Conservation (phyloP, 441 rosid genomes). For the Gossypium aridum region DNA sequence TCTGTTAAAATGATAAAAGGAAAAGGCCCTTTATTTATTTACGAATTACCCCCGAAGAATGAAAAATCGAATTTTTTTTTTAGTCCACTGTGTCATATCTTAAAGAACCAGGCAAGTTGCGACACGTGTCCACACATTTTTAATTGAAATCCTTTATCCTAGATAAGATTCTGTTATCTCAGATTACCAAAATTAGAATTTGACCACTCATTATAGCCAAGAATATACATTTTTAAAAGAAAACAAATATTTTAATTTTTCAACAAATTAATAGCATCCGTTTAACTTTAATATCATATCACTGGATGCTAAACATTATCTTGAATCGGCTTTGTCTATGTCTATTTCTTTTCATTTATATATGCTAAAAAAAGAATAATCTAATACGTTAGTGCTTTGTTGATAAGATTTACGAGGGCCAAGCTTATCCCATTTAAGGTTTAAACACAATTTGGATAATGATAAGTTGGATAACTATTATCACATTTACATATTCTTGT, state of each 20-base stretch:
- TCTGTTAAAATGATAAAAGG: background rate
- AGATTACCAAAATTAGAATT: background rate
- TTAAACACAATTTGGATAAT: background rate
- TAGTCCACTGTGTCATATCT: constrained; percentile 4
- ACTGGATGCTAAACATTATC: too few species aligned
- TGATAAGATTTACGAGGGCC: background rate
- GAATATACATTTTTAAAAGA: background rate
- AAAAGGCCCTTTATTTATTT: too few species aligned
- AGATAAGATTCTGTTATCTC: background rate
- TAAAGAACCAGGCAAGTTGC: background rate
- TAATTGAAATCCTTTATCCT: background rate
- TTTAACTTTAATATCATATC: background rate
- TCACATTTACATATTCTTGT: background rate
- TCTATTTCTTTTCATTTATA: background rate
- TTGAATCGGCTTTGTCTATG: background rate
- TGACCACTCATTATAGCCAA: background rate
- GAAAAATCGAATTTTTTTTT: background rate
- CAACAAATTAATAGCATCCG: background rate
- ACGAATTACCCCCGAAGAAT: background rate
- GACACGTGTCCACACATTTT: constrained; percentile 13
- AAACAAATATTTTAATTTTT: background rate
- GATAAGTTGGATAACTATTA: background rate
- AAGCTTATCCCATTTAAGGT: background rate
- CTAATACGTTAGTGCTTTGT: background rate
- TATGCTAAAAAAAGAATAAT: background rate